Evolutionary conservation across 345 rosid genomes (phyloP).

Genomic region (Pseudoturritis turrita): DNA sequence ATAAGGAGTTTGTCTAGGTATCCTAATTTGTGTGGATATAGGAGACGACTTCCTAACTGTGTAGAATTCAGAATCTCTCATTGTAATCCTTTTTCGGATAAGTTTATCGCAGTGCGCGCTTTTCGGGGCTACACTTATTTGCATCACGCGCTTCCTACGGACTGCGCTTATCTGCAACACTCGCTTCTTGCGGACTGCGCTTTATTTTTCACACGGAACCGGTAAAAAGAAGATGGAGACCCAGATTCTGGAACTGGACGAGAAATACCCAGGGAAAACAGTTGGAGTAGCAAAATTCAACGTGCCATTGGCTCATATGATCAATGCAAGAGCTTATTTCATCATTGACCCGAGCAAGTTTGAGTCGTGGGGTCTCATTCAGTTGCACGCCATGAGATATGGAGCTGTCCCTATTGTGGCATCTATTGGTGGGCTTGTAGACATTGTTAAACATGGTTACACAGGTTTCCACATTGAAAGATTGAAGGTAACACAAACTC

Average conservation of each 20-base stretch:
- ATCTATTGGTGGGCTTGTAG: constrained; percentile 94
- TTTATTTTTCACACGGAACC: too few relatives aligned
- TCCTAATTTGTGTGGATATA: too few relatives aligned
- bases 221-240: constrained; percentile 81
- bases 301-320: constrained; percentile 79
- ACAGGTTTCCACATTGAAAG: constrained; percentile 93
- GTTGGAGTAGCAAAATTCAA: constrained; percentile 83
- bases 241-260: constrained; percentile 64
- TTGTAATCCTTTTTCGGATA: too few relatives aligned
- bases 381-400: constrained; percentile 93
- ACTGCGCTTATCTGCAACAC: too few relatives aligned
- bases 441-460: constrained; percentile 83
- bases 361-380: constrained; percentile 98
- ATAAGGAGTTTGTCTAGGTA: too few relatives aligned
- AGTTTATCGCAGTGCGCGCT: too few relatives aligned
- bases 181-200: too few relatives aligned
- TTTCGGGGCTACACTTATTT: too few relatives aligned
- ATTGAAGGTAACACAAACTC: constrained; percentile 44
- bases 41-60: too few relatives aligned
- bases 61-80: too few relatives aligned
- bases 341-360: constrained; percentile 84
- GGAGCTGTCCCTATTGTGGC: constrained; percentile 93
- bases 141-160: too few relatives aligned
- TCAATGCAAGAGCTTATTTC: constrained; percentile 85
- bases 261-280: constrained; percentile 57